Evolutionary conservation across 1,139 yeast species (phyloP), one percentile per base, ranked within the genome.

Genomic region (Diutina catenulata): DNA sequence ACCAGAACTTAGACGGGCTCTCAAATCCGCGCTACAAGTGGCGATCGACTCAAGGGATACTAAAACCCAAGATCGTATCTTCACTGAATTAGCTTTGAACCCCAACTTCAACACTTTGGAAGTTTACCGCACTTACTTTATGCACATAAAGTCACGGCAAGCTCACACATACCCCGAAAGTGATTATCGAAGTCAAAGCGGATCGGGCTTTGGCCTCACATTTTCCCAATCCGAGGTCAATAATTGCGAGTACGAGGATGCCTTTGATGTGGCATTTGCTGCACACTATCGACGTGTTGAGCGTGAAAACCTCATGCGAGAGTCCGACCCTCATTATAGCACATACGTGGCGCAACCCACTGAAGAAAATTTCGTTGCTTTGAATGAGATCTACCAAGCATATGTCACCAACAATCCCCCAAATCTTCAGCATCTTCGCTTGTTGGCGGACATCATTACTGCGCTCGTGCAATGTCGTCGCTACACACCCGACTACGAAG

Each of bases 181-280:
- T 18, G 35, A 31, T 14, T 10, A 21, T 5, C 35, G 35, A 19
- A n/a, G n/a, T n/a, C n/a, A n/a, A n/a, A n/a, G n/a, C n/a, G n/a
- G n/a, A n/a, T n/a, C n/a, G n/a, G 18, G 16, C 4, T n/a, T 13
- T 6, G 35, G 35, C 11, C 20, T 31, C 21, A 21, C 20, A n/a
- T 31, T 31, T 10, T 3, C 9, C 7, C 35, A 21, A 25, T 26
- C 35, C 1, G 10, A n/a, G 4, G 38, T 43, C 3, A 43, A 47
- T 35, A 50, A 53, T 39, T 36, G 45, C 0, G 59, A 59, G 37
- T 55, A 51, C 37, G 32, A 55, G n/a, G 21, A 37, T 5, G 40
- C 39, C 11, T 47, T 61, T 28, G 43, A 47, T 2, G 18, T 26
- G 11, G 40, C 44, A 3, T 58, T 59, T 35, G 37, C 43, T 0